Base-by-base conservation (phyloP, 2,329 filamentous ascomycete genomes). In the Microsporum canis region DNA sequence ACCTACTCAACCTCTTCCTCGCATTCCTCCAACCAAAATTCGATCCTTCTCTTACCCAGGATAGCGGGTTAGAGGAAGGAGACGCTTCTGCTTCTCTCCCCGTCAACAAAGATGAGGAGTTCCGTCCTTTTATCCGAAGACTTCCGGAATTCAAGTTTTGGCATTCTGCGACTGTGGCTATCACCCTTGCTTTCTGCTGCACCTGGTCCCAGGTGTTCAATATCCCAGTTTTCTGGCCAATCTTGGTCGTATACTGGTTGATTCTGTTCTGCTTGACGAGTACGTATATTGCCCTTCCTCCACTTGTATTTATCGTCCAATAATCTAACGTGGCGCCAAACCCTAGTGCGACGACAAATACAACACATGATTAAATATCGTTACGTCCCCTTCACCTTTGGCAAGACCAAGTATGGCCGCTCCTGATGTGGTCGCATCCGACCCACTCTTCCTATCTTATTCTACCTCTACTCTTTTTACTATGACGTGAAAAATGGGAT, bases 301-400 rank as follows among this genome's bases (percentile, higher is more conserved):
- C 41, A 39, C 33, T 39, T 60, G 59, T 55, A 6, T 27, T 31
- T 57, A 10, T 23, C 49, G 34, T 23, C n/a, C 38, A 31, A 43
- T 60, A 6, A 53, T 36, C 23, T 38, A 55, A 58, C 34, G 3
- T 27, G 10, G 45, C 56, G 51, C 17, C 59, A 53, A 58, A 27
- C 49, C 14, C 27, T n/a, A 95, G 91, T 99, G 94, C 86, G 94
- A 77, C 89, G 94, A 81, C 94, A 99, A 79, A 99, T 99, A 69
- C 94, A 99, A 79, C 94, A 97, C 79, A 99, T 99, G 94, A 92
- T 99, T 83, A 99, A 97, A 81, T 99, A 97, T 80, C 89, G 92
- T 78, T 99, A 96, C 73, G 91, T 96, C 34, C 91, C 91, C 45
- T 96, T 96, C 79, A 87, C 89, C 45, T 85, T 95, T 66, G 91